Base-by-base conservation (phyloP, 331 rosid species). In the Quercus tomentella region DNA sequence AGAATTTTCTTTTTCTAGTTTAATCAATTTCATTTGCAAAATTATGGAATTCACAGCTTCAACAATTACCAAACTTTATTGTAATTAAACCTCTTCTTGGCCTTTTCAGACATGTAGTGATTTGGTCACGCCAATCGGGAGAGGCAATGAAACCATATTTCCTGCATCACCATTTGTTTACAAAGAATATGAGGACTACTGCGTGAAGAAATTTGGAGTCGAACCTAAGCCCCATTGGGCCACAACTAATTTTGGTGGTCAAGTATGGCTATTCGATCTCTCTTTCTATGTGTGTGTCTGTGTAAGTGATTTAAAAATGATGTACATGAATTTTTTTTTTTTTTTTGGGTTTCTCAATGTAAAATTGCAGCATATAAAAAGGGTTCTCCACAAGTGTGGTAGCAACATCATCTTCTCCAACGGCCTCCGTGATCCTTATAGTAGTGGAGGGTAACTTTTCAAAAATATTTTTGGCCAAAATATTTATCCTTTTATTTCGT, bases 201-300 rank as follows among this genome's bases (percentile, higher is more conserved):
- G 87, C 78, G 14, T 30, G 23, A 6, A 70, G 11, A 60, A 25
- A 17, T 80, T 37, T 54, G 84, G 81, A 61, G 76, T 77, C 28
- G 37, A 14, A 20, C 87, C 78, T 14, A 62, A 81, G 58, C 84
- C 73, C 25, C 83, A 79, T 63, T 83, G 87, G 87, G 56, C 76
- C 66, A 79, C 84, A 3, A 76, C 87, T 16, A 20, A 83, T 21
- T 83, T 15, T 6, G 87, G 84, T 11, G 87, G 81, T 17, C 49
- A 75, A 23, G 81, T 83, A 71, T 2, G 62, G 30, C 4, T 10
- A 1, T 26, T 26, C 28, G 3, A 26, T 58, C 26, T 58, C 15
- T n/a, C 28, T 57, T 0, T 58, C 2, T 58, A 5, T 22, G 65
- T 4, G 4, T 6, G 8, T 35, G 2, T 35, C 8, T 6, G 8